Percentiles rank a stretch among this genome's conserved stretches.
phyloP scores from a whole-genome alignment of 345 rosid genomes.

The Citropsis articulata region DNA sequence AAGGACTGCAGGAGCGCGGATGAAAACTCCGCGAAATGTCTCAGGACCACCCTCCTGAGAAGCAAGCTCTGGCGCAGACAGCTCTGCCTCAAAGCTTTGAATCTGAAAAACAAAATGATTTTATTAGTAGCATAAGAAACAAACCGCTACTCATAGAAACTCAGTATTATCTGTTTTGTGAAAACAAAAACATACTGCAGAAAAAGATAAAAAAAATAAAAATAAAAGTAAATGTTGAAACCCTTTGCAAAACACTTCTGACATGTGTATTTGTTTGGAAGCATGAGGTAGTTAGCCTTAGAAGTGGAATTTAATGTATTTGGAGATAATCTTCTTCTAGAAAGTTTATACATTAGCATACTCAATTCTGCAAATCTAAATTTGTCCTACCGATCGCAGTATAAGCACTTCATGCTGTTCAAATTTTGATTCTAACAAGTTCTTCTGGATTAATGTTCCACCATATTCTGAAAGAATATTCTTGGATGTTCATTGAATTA shows the following conservation, averaged over 20 bases:
- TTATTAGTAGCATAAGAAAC: background rate
- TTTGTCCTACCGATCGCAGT: background rate
- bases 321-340: background rate
- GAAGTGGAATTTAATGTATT: background rate
- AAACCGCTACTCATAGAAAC: background rate
- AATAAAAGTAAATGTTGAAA: background rate
- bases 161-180: background rate
- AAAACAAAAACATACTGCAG: background rate
- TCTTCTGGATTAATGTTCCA: background rate
- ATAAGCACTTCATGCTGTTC: background rate
- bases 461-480: background rate
- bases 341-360: background rate
- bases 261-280: background rate
- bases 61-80: slow-evolving; percentile 65
- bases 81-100: slow-evolving; percentile 95
- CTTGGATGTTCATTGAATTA: background rate
- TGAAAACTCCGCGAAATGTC: slow-evolving; percentile 84
- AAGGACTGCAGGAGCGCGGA: slow-evolving; percentile 92
- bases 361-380: background rate
- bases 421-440: background rate
- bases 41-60: slow-evolving; percentile 85
- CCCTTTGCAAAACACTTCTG: background rate
- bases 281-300: background rate
- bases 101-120: slow-evolving; percentile 38
- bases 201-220: background rate